A percentile compares a stretch with the other conserved stretches of the same genome.
These are phyloP conservation scores for Aspergillus brasiliensis DNA, from an alignment of 2,329 filamentous ascomycete genomes.

Conservation along the genomic window DNA sequence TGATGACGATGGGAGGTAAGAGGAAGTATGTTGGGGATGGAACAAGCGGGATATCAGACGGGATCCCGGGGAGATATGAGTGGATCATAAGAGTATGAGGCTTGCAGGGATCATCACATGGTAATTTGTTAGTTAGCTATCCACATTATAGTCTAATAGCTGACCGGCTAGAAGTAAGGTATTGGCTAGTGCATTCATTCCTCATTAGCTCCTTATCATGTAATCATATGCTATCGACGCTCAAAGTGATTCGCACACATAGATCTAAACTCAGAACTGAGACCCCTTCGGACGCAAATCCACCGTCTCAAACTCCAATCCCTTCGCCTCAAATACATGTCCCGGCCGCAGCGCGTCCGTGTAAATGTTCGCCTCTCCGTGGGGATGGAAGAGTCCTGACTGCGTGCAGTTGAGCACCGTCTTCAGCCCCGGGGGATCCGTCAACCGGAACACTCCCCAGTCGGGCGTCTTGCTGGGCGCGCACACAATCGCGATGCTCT, in stretches of 20 bases:
- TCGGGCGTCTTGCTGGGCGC: conserved; percentile 74
- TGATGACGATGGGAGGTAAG: not conserved
- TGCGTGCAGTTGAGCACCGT: conserved; percentile 80
- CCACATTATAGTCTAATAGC: not conserved
- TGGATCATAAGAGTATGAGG: no score
- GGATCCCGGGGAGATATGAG: no score
- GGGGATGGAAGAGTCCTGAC: conserved; percentile 81
- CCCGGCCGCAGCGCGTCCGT: conserved; percentile 71
- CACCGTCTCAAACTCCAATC: conserved; percentile 67
- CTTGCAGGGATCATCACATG: not conserved
- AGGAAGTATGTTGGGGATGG: not conserved
- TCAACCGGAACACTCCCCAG: conserved; percentile 89
- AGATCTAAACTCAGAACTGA: conserved; percentile 4
- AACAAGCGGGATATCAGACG: not conserved
- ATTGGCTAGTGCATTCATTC: not conserved
- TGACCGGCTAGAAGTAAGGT: not conserved
- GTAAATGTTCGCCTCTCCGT: conserved; percentile 71
- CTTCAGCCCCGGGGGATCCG: conserved; percentile 85
- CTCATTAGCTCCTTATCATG: not conserved
- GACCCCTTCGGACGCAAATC: conserved; percentile 54
- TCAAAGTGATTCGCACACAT: not conserved
- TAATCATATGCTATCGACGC: not conserved
- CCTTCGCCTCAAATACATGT: conserved; percentile 69
- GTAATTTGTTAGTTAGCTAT: no score
- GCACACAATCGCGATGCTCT: conserved; percentile 96